Percentiles rank a stretch among this genome's conserved stretches.
Conservation (phyloP, 2,329 filamentous ascomycete genomes). For the Microcyclosporella mali region DNA sequence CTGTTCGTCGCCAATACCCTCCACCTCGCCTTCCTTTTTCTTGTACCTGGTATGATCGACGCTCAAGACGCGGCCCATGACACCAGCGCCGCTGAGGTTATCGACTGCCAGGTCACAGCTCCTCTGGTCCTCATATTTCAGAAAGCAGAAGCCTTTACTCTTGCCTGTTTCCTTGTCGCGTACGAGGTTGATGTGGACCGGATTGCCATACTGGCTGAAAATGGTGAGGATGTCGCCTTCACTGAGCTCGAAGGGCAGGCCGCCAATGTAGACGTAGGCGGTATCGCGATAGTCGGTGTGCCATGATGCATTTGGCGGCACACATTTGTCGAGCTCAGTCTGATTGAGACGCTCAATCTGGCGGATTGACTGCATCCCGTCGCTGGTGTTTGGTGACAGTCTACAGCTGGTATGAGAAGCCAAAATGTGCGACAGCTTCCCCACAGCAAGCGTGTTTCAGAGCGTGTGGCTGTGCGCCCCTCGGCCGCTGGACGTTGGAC, state of each 20-base stretch:
- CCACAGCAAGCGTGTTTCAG: too few relatives aligned
- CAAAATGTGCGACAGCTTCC: too few relatives aligned
- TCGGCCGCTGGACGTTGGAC: too few relatives aligned
- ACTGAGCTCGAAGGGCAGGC: slow-evolving; percentile 82
- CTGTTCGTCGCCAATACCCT: slow-evolving; percentile 39
- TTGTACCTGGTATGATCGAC: slow-evolving; percentile 96
- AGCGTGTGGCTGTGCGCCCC: too few relatives aligned
- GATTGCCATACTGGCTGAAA: slow-evolving; percentile 95
- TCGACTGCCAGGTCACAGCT: slow-evolving; percentile 95
- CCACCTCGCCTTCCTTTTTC: slow-evolving; percentile 62
- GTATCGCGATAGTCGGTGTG: slow-evolving; percentile 97
- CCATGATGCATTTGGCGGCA: slow-evolving; percentile 83
- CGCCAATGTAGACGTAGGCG: slow-evolving; percentile 93
- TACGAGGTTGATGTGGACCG: slow-evolving; percentile 82
- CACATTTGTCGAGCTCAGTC: slow-evolving; percentile 84
- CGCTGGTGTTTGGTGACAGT: too few relatives aligned
- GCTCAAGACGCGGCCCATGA: slow-evolving; percentile 71
- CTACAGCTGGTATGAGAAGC: too few relatives aligned
- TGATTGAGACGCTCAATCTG: slow-evolving; percentile 90
- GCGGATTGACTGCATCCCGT: slow-evolving; percentile 97
- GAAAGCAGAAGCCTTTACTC: slow-evolving; percentile 86
- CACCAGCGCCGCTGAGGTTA: slow-evolving; percentile 80
- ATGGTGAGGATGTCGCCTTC: slow-evolving; percentile 95
- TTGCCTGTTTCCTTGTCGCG: slow-evolving; percentile 96
- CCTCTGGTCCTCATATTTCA: slow-evolving; percentile 97